Conservation (phyloP, 441 rosid species). For the Euphorbia celastroides region DNA sequence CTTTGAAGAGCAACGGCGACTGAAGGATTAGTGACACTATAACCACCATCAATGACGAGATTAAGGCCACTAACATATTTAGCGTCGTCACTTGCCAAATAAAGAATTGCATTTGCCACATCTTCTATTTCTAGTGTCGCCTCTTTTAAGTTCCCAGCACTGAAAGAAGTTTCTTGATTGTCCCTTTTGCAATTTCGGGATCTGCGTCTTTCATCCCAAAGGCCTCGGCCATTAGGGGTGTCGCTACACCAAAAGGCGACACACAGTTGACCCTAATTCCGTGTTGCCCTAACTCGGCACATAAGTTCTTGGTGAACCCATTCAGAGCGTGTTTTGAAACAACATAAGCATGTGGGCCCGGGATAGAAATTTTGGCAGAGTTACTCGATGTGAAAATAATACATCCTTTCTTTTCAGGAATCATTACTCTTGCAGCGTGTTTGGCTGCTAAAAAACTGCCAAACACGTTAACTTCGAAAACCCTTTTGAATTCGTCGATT, state of each 20-base stretch:
- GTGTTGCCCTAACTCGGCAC: neutral
- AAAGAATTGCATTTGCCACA: neutral
- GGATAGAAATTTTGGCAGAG: neutral
- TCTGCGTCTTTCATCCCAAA: neutral
- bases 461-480: neutral
- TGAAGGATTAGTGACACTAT: neutral
- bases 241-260: neutral
- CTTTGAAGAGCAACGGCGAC: neutral
- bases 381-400: neutral
- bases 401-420: neutral
- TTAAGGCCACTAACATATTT: slow-evolving; percentile 3
- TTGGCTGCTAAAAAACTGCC: neutral
- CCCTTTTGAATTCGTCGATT: slow-evolving; percentile 3
- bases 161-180: neutral
- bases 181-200: neutral
- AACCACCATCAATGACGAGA: neutral
- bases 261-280: neutral
- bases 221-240: neutral
- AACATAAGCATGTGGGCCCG: neutral
- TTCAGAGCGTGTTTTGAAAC: slow-evolving; percentile 2
- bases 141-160: neutral
- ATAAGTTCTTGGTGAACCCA: neutral
- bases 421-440: slow-evolving; percentile 9
- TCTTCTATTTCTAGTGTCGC: neutral
- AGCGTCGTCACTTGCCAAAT: neutral